Conservation (phyloP, 805 yeast genomes). For the Starmerella cellae region DNA sequence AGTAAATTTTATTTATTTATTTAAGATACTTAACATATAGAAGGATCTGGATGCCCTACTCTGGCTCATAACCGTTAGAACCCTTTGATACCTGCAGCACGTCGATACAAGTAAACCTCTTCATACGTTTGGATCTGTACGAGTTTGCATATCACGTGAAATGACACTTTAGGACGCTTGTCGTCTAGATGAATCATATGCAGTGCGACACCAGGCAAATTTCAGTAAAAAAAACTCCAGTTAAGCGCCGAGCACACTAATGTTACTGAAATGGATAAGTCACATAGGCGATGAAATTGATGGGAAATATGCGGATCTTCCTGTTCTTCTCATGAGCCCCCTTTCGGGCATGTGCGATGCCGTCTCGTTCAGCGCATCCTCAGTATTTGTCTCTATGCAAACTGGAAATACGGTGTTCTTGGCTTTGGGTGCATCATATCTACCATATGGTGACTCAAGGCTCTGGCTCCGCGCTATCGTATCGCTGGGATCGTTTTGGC, state of each 20-base stretch:
- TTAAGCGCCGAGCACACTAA: too few relatives aligned
- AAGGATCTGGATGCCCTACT: too few relatives aligned
- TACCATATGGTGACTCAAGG: conserved; percentile 5
- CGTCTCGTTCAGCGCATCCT: conserved; percentile 12
- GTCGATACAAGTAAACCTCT: too few relatives aligned
- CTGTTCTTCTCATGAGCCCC: conserved; percentile 8
- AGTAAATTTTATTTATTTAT: conserved; percentile 20
- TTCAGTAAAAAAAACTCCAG: too few relatives aligned
- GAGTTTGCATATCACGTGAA: too few relatives aligned
- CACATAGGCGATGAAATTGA: conserved; percentile 1
- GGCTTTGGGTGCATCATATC: conserved; percentile 11
- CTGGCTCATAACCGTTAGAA: too few relatives aligned
- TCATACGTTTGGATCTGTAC: too few relatives aligned
- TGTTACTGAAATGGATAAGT: not conserved
- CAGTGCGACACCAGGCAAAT: too few relatives aligned
- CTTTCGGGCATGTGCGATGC: conserved; percentile 15
- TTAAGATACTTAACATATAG: too few relatives aligned
- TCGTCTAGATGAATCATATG: too few relatives aligned
- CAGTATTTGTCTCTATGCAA: conserved; percentile 12
- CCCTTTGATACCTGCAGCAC: too few relatives aligned
- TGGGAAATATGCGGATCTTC: conserved; percentile 6
- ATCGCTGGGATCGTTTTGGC: conserved; percentile 10
- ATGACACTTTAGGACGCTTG: too few relatives aligned
- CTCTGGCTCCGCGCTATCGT: conserved; percentile 13
- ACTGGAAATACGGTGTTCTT: conserved; percentile 15